Evolutionary conservation across 2,329 filamentous ascomycete genomes (phyloP), one percentile per base, ranked within the genome.

Genomic region (Botrytis byssoidea): DNA sequence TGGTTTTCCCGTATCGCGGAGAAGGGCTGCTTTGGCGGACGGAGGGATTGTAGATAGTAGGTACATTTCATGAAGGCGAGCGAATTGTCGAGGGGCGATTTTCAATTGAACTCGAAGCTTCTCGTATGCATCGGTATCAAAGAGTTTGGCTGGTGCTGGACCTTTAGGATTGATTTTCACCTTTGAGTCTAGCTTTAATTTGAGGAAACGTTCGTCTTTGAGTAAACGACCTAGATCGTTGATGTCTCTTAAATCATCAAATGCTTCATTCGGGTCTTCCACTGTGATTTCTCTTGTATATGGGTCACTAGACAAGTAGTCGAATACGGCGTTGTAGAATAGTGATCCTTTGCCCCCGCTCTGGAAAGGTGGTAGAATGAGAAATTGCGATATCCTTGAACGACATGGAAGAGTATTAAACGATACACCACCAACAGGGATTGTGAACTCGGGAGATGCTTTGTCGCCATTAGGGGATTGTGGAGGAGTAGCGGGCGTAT

Each of bases 191-290:
- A 93, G 83, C 64, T 81, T 83, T 10, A 93, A 83, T 0, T 83
- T 80, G 4, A 83, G 82, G 79, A 93, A 93, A 14, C 88, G 86
- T 0, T 90, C 85, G 5, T 88, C 75, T 29, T 85, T 83, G 72
- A 88, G 88, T 5, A 96, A 85, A 77, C 89, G 90, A 7, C 85
- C 84, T 46, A 95, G 84, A 79, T 97, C 93, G 78, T 89, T 91
- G 70, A 91, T 85, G 80, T 96, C 93, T 77, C 93, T 89, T 78
- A 97, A 85, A 74, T 93, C 89, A 79, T 96, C 93, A 78, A 97
- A 97, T 1, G 88, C 89, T 80, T 95, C 93, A 79, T 93, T 98
- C 0, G 96, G 97, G 75, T 98, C 95, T 83, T 99, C 96, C 9
- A 99, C 91, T 0, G 95, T 97, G 79, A 99, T 88, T 81, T 98